A percentile compares a stretch with the other conserved stretches of the same genome.
These are phyloP conservation scores for Aphanomyces euteiches DNA, from an alignment of 352 stramenopile species.

Conservation along the genomic window DNA sequence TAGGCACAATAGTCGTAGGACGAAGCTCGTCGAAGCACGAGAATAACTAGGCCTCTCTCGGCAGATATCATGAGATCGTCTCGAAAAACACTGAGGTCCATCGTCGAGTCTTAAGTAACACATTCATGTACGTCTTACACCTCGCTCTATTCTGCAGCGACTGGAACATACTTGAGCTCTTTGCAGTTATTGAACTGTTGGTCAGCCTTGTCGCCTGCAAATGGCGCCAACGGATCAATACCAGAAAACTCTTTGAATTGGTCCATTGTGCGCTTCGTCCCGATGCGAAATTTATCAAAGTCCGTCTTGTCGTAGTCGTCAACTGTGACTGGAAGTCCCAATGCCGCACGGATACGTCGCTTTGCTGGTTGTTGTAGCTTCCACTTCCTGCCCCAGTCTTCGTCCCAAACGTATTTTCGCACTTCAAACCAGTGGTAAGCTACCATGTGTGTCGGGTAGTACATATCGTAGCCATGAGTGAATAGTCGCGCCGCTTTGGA, in stretches of 20 bases:
- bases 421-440: constrained; percentile 29
- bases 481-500: constrained; percentile 69
- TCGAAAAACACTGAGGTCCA: too few species aligned
- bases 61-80: too few species aligned
- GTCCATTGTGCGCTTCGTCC: constrained; percentile 68
- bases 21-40: too few species aligned
- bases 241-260: constrained; percentile 77
- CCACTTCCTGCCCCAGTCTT: constrained; percentile 22
- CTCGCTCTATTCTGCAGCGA: background rate
- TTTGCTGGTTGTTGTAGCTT: constrained; percentile 25
- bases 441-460: constrained; percentile 21
- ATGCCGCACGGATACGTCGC: constrained; percentile 20
- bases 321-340: constrained; percentile 15
- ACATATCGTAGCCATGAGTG: constrained; percentile 46
- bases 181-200: constrained; percentile 75
- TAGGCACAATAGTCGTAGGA: too few species aligned
- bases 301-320: constrained; percentile 31
- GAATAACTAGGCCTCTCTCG: too few species aligned
- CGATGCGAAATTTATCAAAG: constrained; percentile 45
- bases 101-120: too few species aligned
- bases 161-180: constrained; percentile 62
- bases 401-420: constrained; percentile 25
- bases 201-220: constrained; percentile 43
- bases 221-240: constrained; percentile 66
- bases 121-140: too few species aligned